These are phyloP conservation scores for Suaeda aralocaspica DNA, from an alignment of 148 eudicot species.

Conservation along the genomic window DNA sequence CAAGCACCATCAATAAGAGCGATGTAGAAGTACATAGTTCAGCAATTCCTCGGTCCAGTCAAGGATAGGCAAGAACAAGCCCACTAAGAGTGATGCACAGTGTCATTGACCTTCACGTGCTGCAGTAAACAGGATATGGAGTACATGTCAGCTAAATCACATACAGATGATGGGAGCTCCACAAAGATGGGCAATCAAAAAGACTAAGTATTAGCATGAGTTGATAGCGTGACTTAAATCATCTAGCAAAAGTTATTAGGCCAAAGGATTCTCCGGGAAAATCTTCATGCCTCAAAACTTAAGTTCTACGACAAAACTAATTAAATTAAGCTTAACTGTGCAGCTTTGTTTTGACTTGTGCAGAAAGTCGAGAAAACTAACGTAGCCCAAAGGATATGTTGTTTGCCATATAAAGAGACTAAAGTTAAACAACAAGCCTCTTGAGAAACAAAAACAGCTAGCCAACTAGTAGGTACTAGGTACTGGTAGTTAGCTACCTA, in stretches of 20 bases:
- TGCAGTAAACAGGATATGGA: conserved; percentile 20
- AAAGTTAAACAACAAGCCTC: not conserved
- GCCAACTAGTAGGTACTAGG: not conserved
- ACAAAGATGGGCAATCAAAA: not conserved
- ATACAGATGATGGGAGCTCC: not conserved
- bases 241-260: not conserved
- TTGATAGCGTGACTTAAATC: not conserved
- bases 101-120: conserved; percentile 21
- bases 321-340: not conserved
- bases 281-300: not conserved
- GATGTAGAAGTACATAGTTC: conserved; percentile 8
- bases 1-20: conserved; percentile 9
- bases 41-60: conserved; percentile 1
- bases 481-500: too few species aligned
- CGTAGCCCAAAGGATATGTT: not conserved
- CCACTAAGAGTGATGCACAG: conserved; percentile 2
- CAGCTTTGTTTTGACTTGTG: not conserved
- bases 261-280: not conserved
- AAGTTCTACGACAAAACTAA: not conserved
- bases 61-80: not conserved
- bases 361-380: not conserved
- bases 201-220: not conserved
- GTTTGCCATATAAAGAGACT: not conserved
- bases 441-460: not conserved
- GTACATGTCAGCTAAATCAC: not conserved